A percentile compares a stretch with the other conserved stretches of the same genome.
Conservation (phyloP, 169 alveolate species). For the Ophryocystis elektroscirrha region DNA sequence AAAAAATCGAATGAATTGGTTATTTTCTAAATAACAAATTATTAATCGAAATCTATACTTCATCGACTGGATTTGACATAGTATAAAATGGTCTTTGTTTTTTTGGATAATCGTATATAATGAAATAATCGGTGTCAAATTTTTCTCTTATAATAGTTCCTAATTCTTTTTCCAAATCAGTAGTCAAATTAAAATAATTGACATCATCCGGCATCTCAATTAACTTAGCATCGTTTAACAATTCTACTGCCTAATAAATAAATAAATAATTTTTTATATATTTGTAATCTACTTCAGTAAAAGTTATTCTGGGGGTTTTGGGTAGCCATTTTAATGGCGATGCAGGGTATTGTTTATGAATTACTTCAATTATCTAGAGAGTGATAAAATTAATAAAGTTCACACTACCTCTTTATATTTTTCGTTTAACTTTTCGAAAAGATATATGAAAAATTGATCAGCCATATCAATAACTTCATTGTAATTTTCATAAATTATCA, state of each 20-base stretch:
- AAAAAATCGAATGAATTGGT: slow-evolving; percentile 90
- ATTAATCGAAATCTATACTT: slow-evolving; percentile 36
- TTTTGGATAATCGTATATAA: slow-evolving; percentile 81
- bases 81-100: slow-evolving; percentile 94
- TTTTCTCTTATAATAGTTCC: slow-evolving; percentile 74
- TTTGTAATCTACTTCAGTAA: slow-evolving; percentile 16
- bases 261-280: slow-evolving; percentile 14
- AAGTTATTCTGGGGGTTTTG: slow-evolving; percentile 14
- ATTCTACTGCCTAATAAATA: slow-evolving; percentile 30
- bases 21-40: slow-evolving; percentile 19
- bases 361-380: slow-evolving; percentile 1
- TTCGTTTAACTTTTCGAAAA: slow-evolving; percentile 56
- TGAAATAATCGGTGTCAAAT: slow-evolving; percentile 79
- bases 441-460: slow-evolving; percentile 50
- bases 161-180: slow-evolving; percentile 76
- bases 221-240: slow-evolving; percentile 33
- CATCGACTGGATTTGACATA: slow-evolving; percentile 76
- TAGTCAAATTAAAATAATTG: slow-evolving; percentile 34
- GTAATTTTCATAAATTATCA: slow-evolving; percentile 80
- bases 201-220: slow-evolving; percentile 45
- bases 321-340: slow-evolving; percentile 3
- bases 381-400: background rate
- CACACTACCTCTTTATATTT: slow-evolving; percentile 35
- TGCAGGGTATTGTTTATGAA: slow-evolving; percentile 13
- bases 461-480: slow-evolving; percentile 76